Evolutionary conservation across 805 yeast genomes (phyloP).

Genomic region (Limtongia smithiae): DNA sequence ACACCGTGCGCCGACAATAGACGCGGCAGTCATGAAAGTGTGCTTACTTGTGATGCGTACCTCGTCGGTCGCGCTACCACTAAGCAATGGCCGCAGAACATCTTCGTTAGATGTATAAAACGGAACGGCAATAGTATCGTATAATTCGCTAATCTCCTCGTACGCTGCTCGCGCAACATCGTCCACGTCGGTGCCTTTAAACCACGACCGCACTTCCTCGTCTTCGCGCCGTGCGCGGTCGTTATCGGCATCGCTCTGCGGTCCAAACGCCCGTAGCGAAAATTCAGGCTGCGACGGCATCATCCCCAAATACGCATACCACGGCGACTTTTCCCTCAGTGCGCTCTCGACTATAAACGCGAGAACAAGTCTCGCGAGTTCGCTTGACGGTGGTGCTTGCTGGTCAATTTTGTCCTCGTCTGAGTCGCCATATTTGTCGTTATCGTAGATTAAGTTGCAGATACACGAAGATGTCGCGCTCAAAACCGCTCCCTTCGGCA

Average conservation of each 20-base stretch:
- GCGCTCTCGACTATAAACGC: constrained; percentile 70
- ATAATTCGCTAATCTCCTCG: constrained; percentile 43
- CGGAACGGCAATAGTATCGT: constrained; percentile 38
- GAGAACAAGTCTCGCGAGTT: too few relatives aligned
- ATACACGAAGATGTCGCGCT: constrained; percentile 45
- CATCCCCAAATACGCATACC: constrained; percentile 63
- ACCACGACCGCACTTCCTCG: constrained; percentile 40
- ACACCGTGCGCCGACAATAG: constrained; percentile 68
- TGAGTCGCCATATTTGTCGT: constrained; percentile 29
- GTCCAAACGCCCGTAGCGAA: constrained; percentile 51
- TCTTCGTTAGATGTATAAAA: constrained; percentile 26
- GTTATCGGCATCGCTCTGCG: constrained; percentile 37
- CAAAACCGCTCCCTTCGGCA: constrained; percentile 38
- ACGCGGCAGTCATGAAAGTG: constrained; percentile 50
- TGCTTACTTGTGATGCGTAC: constrained; percentile 8
- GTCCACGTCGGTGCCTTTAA: constrained; percentile 62
- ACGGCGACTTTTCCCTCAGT: constrained; percentile 65
- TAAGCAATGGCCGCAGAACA: constrained; percentile 1
- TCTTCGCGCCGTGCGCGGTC: constrained; percentile 57
- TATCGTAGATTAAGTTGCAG: constrained; percentile 57
- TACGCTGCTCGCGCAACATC: constrained; percentile 57
- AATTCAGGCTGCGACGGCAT: constrained; percentile 39
- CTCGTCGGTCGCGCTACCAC: background rate
- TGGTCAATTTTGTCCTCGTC: too few relatives aligned
- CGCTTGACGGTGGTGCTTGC: too few relatives aligned